Evolutionary conservation across 139 green algal genomes (phyloP).

Genomic region (Volvox reticuliferus): DNA sequence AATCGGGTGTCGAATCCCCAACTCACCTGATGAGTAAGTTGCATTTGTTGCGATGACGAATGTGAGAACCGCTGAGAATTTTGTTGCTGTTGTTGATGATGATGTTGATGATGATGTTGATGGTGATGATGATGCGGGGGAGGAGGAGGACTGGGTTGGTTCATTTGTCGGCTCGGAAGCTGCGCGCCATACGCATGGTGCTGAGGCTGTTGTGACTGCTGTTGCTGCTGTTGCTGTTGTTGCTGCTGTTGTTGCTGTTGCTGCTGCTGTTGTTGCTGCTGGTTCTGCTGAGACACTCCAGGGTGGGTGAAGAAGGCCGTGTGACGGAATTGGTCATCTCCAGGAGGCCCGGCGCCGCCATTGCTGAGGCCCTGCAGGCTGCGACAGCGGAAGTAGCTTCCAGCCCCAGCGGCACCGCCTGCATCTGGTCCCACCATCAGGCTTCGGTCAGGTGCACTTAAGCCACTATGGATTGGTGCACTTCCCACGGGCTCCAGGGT

Average conservation of each 20-base stretch:
- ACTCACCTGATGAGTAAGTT: too few relatives aligned
- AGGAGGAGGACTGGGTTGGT: too few relatives aligned
- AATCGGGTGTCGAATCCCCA: too few relatives aligned
- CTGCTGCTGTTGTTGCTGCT: not conserved
- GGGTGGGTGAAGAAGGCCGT: not conserved
- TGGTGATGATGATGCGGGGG: too few relatives aligned
- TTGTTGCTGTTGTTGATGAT: too few relatives aligned
- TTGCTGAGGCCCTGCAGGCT: not conserved
- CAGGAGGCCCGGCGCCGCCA: not conserved
- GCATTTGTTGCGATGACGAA: too few relatives aligned
- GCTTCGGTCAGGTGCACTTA: not conserved
- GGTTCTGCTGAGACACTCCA: not conserved
- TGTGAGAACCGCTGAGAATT: too few relatives aligned
- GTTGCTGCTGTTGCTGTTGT: not conserved
- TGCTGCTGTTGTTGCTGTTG: not conserved
- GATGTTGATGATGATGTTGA: too few relatives aligned
- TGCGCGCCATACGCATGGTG: not conserved
- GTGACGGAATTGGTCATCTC: not conserved
- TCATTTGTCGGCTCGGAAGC: too few relatives aligned
- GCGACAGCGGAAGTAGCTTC: not conserved
- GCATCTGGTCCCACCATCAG: not conserved
- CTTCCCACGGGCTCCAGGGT: not conserved
- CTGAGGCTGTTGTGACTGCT: not conserved
- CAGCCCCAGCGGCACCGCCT: not conserved
- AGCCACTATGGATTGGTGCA: not conserved